Base-by-base conservation (phyloP, 1,284 basidiomycete genomes). In the Sutorius eximius region DNA sequence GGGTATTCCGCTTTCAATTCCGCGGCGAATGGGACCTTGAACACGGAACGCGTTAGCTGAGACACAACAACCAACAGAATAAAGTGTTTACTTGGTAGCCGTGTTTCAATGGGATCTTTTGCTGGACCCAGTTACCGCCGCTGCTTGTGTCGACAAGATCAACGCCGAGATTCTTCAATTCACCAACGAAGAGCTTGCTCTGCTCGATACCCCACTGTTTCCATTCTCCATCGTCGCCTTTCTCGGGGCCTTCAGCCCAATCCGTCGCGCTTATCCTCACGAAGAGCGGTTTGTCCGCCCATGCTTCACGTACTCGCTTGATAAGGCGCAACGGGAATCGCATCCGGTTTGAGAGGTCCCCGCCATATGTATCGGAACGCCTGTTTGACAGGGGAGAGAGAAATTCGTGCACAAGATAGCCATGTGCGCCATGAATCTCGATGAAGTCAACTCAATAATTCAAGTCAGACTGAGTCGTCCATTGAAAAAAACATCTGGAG, bases 201-300 rank as follows among this genome's bases (percentile, higher is more conserved):
- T 93, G 90, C 69, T 91, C 86, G 49, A 91, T 76, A 13, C 89
- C 91, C 87, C 89, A 92, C 50, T 82, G 77, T 53, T 74, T 78
- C 82, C 82, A 89, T 50, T 73, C 70, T 18, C 82, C 85, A 24
- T 81, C 72, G 24, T 76, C 75, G 52, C 76, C 76, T 61, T 80
- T 77, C 65, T 89, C 87, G 2, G 83, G 82, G 0, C 83, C 82
- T 55, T 86, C 83, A n/a, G 83, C 83, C 88, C 88, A 93, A 61
- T 94, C 90, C 4, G 79, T 80, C 10, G 87, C 90, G 59, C 83
- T 86, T 55, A 93, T 77, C 49, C 90, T 80, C 49, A 87, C 82
- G 69, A 92, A 90, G 7, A 95, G 75, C 2, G 90, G 89, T 57
- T 83, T 84, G 52, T 81, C 71, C 5, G 67, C 56, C 86, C 87